These are phyloP conservation scores for Fusarium mangiferae DNA, from an alignment of 2,329 filamentous ascomycete species.

Conservation along the genomic window DNA sequence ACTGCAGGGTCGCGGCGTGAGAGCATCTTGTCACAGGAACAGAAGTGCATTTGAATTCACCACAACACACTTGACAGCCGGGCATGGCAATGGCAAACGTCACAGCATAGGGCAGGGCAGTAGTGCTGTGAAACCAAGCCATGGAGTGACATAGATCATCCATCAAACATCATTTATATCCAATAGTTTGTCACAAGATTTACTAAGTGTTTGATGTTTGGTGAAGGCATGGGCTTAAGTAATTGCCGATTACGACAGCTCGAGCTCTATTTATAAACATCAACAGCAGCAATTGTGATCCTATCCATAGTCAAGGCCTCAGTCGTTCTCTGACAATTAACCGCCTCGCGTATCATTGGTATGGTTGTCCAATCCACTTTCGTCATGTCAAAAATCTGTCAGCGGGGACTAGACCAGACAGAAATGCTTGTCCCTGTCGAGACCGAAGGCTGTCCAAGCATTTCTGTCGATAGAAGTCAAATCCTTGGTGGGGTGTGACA, in stretches of 20 bases:
- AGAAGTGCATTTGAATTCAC: neutral
- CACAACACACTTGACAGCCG: neutral
- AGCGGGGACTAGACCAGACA: constrained; percentile 28
- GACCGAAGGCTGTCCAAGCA: neutral
- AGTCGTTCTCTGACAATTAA: neutral
- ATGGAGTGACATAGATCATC: neutral
- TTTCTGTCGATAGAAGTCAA: constrained; percentile 32
- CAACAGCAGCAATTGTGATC: neutral
- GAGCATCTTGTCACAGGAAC: neutral
- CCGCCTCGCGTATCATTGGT: constrained; percentile 18
- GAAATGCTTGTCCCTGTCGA: neutral
- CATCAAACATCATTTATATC: neutral
- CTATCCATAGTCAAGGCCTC: neutral
- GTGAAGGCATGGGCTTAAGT: neutral
- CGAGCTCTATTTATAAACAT: neutral
- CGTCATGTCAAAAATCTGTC: constrained; percentile 42
- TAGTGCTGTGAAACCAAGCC: neutral
- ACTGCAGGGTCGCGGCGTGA: constrained; percentile 22
- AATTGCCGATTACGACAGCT: neutral
- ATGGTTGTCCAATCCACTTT: constrained; percentile 30
- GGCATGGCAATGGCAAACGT: neutral
- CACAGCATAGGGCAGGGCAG: neutral
- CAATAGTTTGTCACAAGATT: neutral
- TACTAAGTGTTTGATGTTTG: neutral
- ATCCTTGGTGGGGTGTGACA: constrained; percentile 41